Conservation (phyloP, 441 rosid species). For the Breynia disticha region DNA sequence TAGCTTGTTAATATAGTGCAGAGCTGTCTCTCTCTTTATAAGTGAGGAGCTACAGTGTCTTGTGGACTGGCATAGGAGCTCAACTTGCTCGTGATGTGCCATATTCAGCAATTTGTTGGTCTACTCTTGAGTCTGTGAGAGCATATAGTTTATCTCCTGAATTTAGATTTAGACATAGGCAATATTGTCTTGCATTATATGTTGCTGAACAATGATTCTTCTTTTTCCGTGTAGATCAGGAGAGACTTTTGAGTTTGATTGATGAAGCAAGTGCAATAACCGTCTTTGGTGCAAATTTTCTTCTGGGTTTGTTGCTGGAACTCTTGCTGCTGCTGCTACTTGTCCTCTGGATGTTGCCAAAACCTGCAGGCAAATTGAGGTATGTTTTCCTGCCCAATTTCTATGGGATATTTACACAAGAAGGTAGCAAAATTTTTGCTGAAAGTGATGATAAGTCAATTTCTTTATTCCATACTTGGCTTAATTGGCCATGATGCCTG, state of each 20-base stretch:
- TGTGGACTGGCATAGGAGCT: conserved; percentile 97
- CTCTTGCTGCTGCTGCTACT: conserved; percentile 82
- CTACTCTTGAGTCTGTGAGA: conserved; percentile 87
- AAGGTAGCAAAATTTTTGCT: too few relatives aligned
- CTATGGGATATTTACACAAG: neutral
- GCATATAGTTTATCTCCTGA: conserved; percentile 5
- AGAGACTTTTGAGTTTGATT: conserved; percentile 50
- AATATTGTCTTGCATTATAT: too few relatives aligned
- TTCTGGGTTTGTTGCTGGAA: conserved; percentile 87
- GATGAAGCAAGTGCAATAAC: conserved; percentile 49
- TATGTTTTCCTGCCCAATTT: conserved; percentile 9
- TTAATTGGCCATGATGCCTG: neutral
- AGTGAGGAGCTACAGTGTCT: conserved; percentile 65
- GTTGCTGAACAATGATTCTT: neutral
- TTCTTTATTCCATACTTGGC: neutral
- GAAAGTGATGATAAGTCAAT: too few relatives aligned
- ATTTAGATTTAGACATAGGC: too few relatives aligned
- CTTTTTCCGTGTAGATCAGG: conserved; percentile 49
- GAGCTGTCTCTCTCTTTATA: conserved; percentile 11
- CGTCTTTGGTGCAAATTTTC: conserved; percentile 74
- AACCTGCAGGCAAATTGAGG: conserved; percentile 98
- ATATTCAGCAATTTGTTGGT: conserved; percentile 94
- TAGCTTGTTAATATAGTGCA: too few relatives aligned
- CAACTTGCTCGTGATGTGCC: conserved; percentile 99
- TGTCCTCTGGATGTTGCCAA: conserved; percentile 97